Conservation (phyloP, 129 eudicot species). For the Flaveria sonorensis region DNA sequence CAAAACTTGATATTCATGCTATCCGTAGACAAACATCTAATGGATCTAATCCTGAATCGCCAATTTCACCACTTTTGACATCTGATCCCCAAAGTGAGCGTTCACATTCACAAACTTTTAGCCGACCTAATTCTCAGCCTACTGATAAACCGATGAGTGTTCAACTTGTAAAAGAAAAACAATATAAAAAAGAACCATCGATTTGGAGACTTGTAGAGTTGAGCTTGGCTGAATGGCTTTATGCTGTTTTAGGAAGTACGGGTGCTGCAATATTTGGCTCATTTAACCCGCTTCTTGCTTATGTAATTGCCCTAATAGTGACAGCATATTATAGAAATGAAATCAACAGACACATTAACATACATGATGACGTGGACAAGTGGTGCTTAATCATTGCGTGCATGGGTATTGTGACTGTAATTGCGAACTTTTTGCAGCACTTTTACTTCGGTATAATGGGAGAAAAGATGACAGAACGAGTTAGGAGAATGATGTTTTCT, state of each 20-base stretch:
- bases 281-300: conserved; percentile 91
- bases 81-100: conserved; percentile 93
- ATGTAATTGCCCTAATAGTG: conserved; percentile 74
- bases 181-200: conserved; percentile 62
- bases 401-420: conserved; percentile 91
- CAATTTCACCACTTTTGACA: conserved; percentile 91
- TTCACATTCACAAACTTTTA: conserved; percentile 93
- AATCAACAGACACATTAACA: conserved; percentile 34
- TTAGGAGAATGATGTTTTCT: conserved; percentile 98
- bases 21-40: conserved; percentile 58
- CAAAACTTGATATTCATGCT: conserved; percentile 78
- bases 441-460: conserved; percentile 99
- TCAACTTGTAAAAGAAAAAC: conserved; percentile 50
- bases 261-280: conserved; percentile 98
- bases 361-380: conserved; percentile 70
- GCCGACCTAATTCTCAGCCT: conserved; percentile 76
- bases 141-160: conserved; percentile 45
- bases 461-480: conserved; percentile 96
- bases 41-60: conserved; percentile 95
- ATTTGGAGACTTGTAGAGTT: conserved; percentile 95
- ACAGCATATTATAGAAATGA: conserved; percentile 70
- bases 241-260: conserved; percentile 87
- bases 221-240: conserved; percentile 97
- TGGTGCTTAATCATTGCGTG: conserved; percentile 90
- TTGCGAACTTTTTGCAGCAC: conserved; percentile 93